Conservation (phyloP, 2,329 filamentous ascomycete species). For the Colletotrichum lentis region DNA sequence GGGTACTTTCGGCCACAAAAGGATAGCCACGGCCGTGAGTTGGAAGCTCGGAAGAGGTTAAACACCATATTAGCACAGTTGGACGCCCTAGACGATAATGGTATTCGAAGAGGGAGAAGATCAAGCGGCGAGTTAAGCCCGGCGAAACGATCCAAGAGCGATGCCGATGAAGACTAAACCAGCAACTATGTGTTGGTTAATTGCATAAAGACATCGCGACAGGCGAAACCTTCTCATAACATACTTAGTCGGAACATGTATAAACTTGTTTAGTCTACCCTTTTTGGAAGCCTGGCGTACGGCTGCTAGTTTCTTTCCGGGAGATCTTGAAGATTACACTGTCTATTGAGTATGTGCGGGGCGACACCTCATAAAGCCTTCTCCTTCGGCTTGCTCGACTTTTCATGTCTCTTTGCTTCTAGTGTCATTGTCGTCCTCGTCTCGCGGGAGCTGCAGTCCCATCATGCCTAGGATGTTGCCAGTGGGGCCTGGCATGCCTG, state of each 20-base stretch:
- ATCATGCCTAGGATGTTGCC: slow-evolving; percentile 88
- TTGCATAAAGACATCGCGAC: not conserved
- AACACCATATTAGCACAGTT: slow-evolving; percentile 57
- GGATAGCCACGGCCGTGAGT: slow-evolving; percentile 59
- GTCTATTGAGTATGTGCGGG: not conserved
- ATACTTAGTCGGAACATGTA: not conserved
- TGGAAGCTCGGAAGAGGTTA: slow-evolving; percentile 61
- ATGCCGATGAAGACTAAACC: slow-evolving; percentile 31
- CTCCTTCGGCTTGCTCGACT: not conserved
- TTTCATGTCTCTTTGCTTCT: slow-evolving; percentile 9
- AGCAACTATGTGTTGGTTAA: not conserved
- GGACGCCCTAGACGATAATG: slow-evolving; percentile 51
- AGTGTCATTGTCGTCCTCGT: slow-evolving; percentile 68
- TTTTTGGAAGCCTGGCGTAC: not conserved
- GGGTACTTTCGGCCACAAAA: slow-evolving; percentile 63
- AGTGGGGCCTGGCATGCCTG: slow-evolving; percentile 82
- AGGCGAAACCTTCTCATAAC: not conserved
- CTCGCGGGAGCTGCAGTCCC: slow-evolving; percentile 81
- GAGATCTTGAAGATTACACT: not conserved
- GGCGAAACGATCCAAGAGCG: slow-evolving; percentile 54
- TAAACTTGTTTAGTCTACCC: not conserved
- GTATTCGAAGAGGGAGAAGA: slow-evolving; percentile 44
- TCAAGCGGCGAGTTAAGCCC: slow-evolving; percentile 54
- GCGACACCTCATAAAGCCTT: not conserved
- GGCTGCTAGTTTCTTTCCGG: not conserved